These are phyloP conservation scores for Ceratocystis cubensis DNA, from an alignment of 2,329 filamentous ascomycete species.

Conservation along the genomic window DNA sequence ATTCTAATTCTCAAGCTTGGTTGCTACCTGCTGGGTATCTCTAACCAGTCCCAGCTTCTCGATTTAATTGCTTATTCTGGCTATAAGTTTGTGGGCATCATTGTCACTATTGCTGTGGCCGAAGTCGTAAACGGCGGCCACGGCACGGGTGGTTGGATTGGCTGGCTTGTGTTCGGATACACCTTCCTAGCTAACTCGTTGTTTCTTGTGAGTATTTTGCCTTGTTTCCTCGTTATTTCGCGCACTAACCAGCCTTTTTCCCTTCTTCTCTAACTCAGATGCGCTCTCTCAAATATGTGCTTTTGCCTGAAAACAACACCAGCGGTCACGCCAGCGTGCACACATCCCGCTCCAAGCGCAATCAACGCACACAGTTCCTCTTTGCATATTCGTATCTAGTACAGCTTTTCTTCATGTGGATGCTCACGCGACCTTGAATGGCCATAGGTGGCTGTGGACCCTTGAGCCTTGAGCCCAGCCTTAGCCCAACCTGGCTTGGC, in stretches of 20 bases:
- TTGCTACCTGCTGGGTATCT: constrained; percentile 87
- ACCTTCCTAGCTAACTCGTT: constrained; percentile 90
- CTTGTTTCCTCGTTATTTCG: neutral
- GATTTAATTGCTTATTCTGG: constrained; percentile 93
- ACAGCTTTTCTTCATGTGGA: constrained; percentile 91
- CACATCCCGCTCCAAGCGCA: constrained; percentile 68
- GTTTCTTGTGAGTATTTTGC: constrained; percentile 58
- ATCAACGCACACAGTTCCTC: constrained; percentile 78
- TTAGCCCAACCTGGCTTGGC: neutral
- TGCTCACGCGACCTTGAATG: constrained; percentile 38
- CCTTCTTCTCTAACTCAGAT: constrained; percentile 42
- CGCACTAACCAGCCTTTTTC: neutral
- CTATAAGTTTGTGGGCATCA: constrained; percentile 97
- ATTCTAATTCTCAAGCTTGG: constrained; percentile 84
- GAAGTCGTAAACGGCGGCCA: constrained; percentile 66
- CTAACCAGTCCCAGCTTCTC: constrained; percentile 81
- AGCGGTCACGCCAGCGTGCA: constrained; percentile 50
- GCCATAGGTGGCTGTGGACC: neutral
- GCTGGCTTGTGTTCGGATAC: constrained; percentile 82
- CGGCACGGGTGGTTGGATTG: constrained; percentile 75
- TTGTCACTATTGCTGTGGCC: constrained; percentile 68
- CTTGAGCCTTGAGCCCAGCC: neutral
- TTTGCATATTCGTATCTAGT: constrained; percentile 91
- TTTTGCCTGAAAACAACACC: constrained; percentile 68
- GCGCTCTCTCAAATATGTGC: constrained; percentile 86